These are phyloP conservation scores for Aspergillus bertholletiae DNA, from an alignment of 495 filamentous ascomycete species.

Conservation along the genomic window DNA sequence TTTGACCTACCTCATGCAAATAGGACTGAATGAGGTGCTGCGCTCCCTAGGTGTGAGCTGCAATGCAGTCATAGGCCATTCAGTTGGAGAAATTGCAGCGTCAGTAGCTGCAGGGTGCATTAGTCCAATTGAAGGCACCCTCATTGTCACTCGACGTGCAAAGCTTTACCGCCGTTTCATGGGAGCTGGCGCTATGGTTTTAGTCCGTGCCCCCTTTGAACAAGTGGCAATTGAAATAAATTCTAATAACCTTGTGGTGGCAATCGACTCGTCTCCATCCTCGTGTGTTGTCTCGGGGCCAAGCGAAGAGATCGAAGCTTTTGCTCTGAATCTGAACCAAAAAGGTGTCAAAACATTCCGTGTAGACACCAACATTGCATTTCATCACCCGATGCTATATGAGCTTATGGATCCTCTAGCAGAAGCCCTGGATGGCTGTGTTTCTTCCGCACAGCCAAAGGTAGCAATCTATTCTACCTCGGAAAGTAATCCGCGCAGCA, in stretches of 20 bases:
- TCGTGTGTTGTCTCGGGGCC: slow-evolving; percentile 36
- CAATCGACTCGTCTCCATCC: slow-evolving; percentile 41
- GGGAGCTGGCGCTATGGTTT: slow-evolving; percentile 50
- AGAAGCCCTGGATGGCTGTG: slow-evolving; percentile 11
- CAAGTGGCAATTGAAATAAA: slow-evolving; percentile 23
- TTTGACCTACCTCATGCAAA: slow-evolving; percentile 30
- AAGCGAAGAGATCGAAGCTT: slow-evolving; percentile 14
- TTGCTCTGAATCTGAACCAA: slow-evolving; percentile 9
- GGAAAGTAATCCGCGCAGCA: slow-evolving; percentile 13
- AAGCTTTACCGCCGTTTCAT: slow-evolving; percentile 32
- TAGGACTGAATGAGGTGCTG: slow-evolving; percentile 25
- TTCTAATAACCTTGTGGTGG: slow-evolving; percentile 27
- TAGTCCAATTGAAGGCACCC: slow-evolving; percentile 22
- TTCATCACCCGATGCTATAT: slow-evolving; percentile 28
- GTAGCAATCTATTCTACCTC: slow-evolving; percentile 39
- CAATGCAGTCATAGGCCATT: slow-evolving; percentile 33
- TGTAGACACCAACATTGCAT: slow-evolving; percentile 30
- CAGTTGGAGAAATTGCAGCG: slow-evolving; percentile 33
- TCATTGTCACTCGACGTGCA: slow-evolving; percentile 30
- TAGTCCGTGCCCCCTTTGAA: slow-evolving; percentile 45
- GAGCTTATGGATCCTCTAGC: slow-evolving; percentile 21
- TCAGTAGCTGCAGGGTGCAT: slow-evolving; percentile 25
- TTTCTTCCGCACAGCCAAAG: slow-evolving; percentile 19
- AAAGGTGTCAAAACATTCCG: slow-evolving; percentile 22
- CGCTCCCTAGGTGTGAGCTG: slow-evolving; percentile 18